These are phyloP conservation scores for Podosphaera xanthii DNA, from an alignment of 2,329 filamentous ascomycete genomes.

Conservation along the genomic window DNA sequence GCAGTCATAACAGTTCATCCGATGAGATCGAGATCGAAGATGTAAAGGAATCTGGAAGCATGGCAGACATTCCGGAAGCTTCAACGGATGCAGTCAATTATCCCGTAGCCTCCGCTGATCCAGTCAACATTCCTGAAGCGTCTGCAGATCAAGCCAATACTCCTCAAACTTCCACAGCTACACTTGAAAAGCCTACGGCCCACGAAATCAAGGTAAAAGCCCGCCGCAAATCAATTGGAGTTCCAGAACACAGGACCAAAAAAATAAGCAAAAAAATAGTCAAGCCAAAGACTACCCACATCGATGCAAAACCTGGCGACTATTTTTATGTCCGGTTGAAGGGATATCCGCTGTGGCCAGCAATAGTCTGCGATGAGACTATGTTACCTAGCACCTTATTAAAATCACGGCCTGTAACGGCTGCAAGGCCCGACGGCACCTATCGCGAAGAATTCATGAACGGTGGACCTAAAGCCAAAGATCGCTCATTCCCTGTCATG, in stretches of 20 bases:
- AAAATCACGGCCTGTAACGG: conserved; percentile 61
- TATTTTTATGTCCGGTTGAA: conserved; percentile 86
- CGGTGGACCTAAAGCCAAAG: conserved; percentile 63
- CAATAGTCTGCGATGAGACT: conserved; percentile 78
- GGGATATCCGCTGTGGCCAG: conserved; percentile 85
- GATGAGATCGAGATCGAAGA: conserved; percentile 14
- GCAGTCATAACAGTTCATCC: conserved; percentile 7
- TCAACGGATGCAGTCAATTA: neutral
- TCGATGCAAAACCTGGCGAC: conserved; percentile 73
- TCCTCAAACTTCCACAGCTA: conserved; percentile 14
- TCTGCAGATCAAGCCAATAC: conserved; percentile 12
- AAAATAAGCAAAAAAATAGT: conserved; percentile 74
- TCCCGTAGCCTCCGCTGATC: conserved; percentile 7
- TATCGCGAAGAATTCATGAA: conserved; percentile 75
- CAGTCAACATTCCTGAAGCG: conserved; percentile 9
- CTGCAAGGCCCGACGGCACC: conserved; percentile 58
- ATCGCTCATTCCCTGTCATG: conserved; percentile 86
- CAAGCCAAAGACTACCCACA: conserved; percentile 43
- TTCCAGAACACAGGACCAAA: conserved; percentile 48
- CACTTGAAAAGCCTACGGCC: conserved; percentile 18
- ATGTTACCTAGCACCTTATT: conserved; percentile 71
- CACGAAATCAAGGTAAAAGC: conserved; percentile 26
- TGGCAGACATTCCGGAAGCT: neutral
- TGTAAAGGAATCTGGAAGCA: neutral
- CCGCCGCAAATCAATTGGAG: conserved; percentile 51